Base-by-base conservation (phyloP, 73 alveolate genomes). In the Effrenium voratum region DNA sequence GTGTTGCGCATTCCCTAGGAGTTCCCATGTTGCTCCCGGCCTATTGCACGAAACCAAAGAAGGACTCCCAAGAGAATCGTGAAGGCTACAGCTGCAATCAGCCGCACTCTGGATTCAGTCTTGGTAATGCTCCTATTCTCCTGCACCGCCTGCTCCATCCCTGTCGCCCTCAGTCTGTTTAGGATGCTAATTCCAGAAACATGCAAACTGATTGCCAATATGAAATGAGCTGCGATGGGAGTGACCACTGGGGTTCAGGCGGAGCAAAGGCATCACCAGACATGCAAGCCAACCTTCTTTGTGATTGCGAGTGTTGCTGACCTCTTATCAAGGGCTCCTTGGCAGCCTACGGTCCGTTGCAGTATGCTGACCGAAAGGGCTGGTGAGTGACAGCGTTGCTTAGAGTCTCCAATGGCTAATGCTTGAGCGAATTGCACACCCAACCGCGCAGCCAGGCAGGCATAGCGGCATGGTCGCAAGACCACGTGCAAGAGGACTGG, bases 91-190 rank as follows among this genome's bases (percentile, higher is more conserved):
- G 66, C 66, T 32, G 83, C 55, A 40, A 30, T n/a, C 59, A 59
- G 40, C 16, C 83, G 94, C 40, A 59, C 59, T 22, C n/a, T 59
- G 38, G 81, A 86, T 30, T 59, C 66, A 30, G 82, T 59, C n/a
- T 52, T 70, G 52, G 57, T 90, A 32, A 47, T 66, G 97, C 84
- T 63, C 28, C 95, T 40, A 30, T 87, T 45, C 50, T 82, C 92
- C 92, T 82, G 92, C 50, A 82, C 60, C 30, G 92, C 92, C 49
- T 82, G 92, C 52, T 82, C 92, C 92, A 82, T 82, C 16, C 75
- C 92, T n/a, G 92, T 34, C 92, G 49, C 49, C 73, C 90, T 79
- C 43, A 28, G 34, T 15, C 50, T n/a, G n/a, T n/a, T n/a, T n/a
- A n/a, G n/a, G n/a, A n/a, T n/a, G n/a, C n/a, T n/a, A n/a, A n/a